A percentile compares a stretch with the other conserved stretches of the same genome.
Evolutionary conservation across 2,329 filamentous ascomycete genomes (phyloP).

Genomic region (Sarocladium brachiariae): DNA sequence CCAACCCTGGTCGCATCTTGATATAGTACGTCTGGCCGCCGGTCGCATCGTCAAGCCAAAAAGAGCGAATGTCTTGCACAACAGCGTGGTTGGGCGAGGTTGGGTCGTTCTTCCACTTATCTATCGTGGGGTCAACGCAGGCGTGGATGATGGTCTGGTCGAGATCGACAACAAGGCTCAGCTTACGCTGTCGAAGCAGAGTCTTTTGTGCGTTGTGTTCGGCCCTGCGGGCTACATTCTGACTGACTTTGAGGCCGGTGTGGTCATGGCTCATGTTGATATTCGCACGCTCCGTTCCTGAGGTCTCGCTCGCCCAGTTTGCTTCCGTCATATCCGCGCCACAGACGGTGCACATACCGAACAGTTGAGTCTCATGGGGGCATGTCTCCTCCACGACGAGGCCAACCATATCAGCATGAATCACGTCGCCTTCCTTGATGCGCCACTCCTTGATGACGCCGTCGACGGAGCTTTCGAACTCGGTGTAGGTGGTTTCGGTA

Average conservation of each 20-base stretch:
- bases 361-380: conserved; percentile 83
- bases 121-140: conserved; percentile 91
- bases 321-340: conserved; percentile 94
- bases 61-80: conserved; percentile 79
- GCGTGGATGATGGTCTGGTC: conserved; percentile 99
- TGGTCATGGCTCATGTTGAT: conserved; percentile 96
- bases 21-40: conserved; percentile 94
- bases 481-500: conserved; percentile 62
- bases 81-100: conserved; percentile 86
- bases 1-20: conserved; percentile 85
- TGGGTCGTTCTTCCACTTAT: conserved; percentile 87
- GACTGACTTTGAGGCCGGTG: conserved; percentile 76
- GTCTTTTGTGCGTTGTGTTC: conserved; percentile 84
- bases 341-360: conserved; percentile 84
- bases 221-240: conserved; percentile 68
- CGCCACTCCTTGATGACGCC: conserved; percentile 74
- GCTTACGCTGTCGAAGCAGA: conserved; percentile 71
- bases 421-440: conserved; percentile 59
- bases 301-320: conserved; percentile 73
- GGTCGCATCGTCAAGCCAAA: conserved; percentile 80
- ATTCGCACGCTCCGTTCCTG: conserved; percentile 77
- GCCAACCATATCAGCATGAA: conserved; percentile 50
- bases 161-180: conserved; percentile 91
- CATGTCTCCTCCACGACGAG: conserved; percentile 87
- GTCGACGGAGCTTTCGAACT: conserved; percentile 78